Conservation (phyloP, 306 rosid genomes). For the Inga leiocalycina region DNA sequence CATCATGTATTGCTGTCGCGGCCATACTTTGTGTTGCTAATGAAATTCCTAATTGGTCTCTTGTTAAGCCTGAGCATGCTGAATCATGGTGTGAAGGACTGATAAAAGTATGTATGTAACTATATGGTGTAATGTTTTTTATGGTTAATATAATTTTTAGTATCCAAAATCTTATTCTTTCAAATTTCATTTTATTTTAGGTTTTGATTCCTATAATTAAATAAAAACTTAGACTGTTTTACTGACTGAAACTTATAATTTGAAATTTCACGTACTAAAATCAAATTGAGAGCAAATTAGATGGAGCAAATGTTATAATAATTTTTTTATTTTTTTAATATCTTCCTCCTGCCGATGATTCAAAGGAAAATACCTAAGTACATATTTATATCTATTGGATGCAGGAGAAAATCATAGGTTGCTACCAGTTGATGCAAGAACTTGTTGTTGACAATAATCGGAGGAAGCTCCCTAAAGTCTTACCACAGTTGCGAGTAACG, state of each 20-base stretch:
- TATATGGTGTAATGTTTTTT: not conserved
- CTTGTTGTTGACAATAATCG: slow-evolving; percentile 50
- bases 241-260: no score
- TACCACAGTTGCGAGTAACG: slow-evolving; percentile 75
- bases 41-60: slow-evolving; percentile 77
- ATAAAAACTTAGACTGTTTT: no score
- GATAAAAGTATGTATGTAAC: slow-evolving; percentile 69
- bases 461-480: slow-evolving; percentile 51
- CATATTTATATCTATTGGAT: slow-evolving; percentile 11
- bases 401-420: slow-evolving; percentile 83
- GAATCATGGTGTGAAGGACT: slow-evolving; percentile 95
- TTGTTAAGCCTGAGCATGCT: slow-evolving; percentile 76
- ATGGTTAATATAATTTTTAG: no score
- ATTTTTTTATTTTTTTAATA: not conserved
- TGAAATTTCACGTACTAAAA: no score
- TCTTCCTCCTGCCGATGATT: not conserved
- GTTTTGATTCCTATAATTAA: no score
- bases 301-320: no score
- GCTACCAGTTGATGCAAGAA: slow-evolving; percentile 85
- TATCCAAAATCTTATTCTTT: no score
- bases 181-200: no score
- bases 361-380: slow-evolving; percentile 7
- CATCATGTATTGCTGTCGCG: slow-evolving; percentile 96
- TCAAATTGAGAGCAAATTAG: not conserved
- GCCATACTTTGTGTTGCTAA: slow-evolving; percentile 86